Evolutionary conservation across 2,329 filamentous ascomycete species (phyloP), one percentile per base, ranked within the genome.

Genomic region (Exophiala sideris): DNA sequence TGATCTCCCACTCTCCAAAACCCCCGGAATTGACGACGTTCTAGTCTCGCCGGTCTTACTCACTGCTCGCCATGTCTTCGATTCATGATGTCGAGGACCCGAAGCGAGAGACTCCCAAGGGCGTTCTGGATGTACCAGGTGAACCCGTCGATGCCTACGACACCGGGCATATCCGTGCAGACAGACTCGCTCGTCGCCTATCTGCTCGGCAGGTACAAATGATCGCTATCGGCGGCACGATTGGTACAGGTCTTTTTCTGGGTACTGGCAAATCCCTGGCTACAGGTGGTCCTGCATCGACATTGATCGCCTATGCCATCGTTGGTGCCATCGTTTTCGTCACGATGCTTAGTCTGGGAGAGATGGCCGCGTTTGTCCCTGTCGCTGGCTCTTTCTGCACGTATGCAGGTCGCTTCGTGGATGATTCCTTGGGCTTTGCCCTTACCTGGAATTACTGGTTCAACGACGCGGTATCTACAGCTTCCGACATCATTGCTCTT

Each of bases 401-500:
- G 6, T 96, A 91, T 73, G 92, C 91, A 9, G 95, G 89, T 20
- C 84, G 91, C 12, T 96, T 96, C 65, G 72, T 96, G n/a, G 91
- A 96, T 66, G 91, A 91, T 1, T 91, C 57, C 32, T 54, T 59
- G 68, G 72, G 71, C 1, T 74, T 74, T 50, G 71, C 72, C 18
- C 68, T 74, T 61, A 70, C 69, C n/a, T 74, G 71, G 72, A 68
- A 73, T 44, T 94, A 95, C 67, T 86, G 82, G 82, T 84, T 85
- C 62, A 85, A 86, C 65, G 82, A 86, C 68, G 83, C 82, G 1
- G 78, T 82, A 0, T 78, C 76, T 0, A 81, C 78, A 1, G 83
- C 83, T 0, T 73, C 81, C 0, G 83, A 87, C 68, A 69, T 86
- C 21, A 80, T 85, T 16, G 77, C 80, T 0, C 66, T 82, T 33